Base-by-base conservation (phyloP, 257 asterid species). In the Echites panduratus region DNA sequence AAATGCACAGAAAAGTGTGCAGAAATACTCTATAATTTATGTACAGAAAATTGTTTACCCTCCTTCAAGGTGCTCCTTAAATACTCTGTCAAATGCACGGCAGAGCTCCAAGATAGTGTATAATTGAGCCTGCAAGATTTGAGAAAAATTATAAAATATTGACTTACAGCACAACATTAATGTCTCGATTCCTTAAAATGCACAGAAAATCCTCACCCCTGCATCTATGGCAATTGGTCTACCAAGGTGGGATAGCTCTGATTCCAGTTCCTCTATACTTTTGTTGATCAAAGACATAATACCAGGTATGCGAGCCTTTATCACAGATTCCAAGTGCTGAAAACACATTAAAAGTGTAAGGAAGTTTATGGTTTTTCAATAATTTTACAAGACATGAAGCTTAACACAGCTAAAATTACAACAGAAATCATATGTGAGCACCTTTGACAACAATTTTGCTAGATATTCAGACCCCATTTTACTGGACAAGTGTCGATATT, bases 41-140 rank as follows among this genome's bases (percentile, higher is more conserved):
- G 29, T 38, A 59, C 68, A 56, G 26, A 50, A 43, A 73, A 5
- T 67, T 50, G 45, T 45, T 53, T 84, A 84, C 85, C 87, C 87
- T 78, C 87, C 87, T 53, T 84, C 87, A 76, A 84, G 87, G 68
- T 84, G 87, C 79, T 84, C 85, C 80, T 81, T 84, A 58, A 84
- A 79, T 76, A 84, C 68, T 74, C 76, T 64, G 76, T 84, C 85
- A 78, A 81, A 84, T 62, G 83, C 85, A 8, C 87, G 85, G 70
- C 87, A 84, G 14, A 84, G 80, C 74, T 84, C 87, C 75, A 84
- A 76, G 47, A 84, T 73, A 44, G 85, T 65, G 74, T 84, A 81
- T 29, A 84, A 56, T 41, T 78, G 84, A 7, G 87, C 83, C 87
- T 84, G 75, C 38, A 38, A 71, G 27, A 61, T 52, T 61, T 22